Evolutionary conservation across 352 stramenopile species (phyloP).

Genomic region (Pythium pectinolyticum): DNA sequence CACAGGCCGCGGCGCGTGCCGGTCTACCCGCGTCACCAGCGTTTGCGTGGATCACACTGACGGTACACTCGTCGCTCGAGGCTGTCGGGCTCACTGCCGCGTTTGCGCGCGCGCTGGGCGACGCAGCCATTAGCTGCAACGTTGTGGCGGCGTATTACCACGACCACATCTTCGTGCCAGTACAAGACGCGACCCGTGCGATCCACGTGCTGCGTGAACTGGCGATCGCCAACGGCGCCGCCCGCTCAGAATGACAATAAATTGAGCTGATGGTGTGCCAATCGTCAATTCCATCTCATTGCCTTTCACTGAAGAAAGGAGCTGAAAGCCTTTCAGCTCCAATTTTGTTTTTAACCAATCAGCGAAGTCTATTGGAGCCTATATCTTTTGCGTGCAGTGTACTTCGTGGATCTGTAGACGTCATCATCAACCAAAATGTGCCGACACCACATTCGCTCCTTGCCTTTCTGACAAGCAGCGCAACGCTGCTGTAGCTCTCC

Average conservation of each 20-base stretch:
- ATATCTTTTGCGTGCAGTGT: conserved; percentile 9
- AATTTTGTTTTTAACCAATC: conserved; percentile 11
- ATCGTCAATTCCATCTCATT: background rate
- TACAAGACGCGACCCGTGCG: conserved; percentile 5
- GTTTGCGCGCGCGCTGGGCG: conserved; percentile 16
- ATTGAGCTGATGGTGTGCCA: too few species aligned
- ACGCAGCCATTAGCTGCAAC: conserved; percentile 21
- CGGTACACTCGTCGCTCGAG: conserved; percentile 24
- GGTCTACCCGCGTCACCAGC: conserved; percentile 1
- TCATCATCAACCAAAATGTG: background rate
- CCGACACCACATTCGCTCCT: background rate
- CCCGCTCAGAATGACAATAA: background rate
- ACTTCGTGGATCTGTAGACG: background rate
- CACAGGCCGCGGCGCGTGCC: background rate
- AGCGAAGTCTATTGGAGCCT: background rate
- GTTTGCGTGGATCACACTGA: conserved; percentile 26
- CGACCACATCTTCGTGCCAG: conserved; percentile 25
- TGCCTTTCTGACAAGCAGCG: too few species aligned
- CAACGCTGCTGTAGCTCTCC: too few species aligned
- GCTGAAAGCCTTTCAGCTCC: background rate
- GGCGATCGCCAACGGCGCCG: conserved; percentile 10
- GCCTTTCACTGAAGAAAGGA: background rate
- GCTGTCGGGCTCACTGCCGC: conserved; percentile 21
- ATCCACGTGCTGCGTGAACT: conserved; percentile 15
- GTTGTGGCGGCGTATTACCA: conserved; percentile 22